Evolutionary conservation across 2,329 filamentous ascomycete species (phyloP).

Genomic region (Phialophora macrospora): DNA sequence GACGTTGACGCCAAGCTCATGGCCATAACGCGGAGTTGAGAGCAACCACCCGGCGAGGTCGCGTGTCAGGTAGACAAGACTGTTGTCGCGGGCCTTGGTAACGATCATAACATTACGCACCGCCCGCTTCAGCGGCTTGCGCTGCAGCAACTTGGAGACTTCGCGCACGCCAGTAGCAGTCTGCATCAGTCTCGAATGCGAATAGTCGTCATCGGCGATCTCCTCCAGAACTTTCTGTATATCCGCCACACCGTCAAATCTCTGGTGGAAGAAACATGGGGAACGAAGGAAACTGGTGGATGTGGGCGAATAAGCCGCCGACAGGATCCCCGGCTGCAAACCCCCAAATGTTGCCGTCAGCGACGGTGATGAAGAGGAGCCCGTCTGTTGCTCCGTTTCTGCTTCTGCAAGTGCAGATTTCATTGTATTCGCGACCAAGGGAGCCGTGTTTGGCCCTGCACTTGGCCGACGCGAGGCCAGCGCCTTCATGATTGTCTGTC

Average conservation of each 20-base stretch:
- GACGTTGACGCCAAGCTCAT: slow-evolving; percentile 88
- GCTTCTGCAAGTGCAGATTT: slow-evolving; percentile 17
- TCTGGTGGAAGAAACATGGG: slow-evolving; percentile 96
- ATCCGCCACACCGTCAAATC: slow-evolving; percentile 95
- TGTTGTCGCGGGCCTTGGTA: slow-evolving; percentile 95
- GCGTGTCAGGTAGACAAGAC: slow-evolving; percentile 83
- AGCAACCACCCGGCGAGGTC: slow-evolving; percentile 89
- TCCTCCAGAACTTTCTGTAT: slow-evolving; percentile 94
- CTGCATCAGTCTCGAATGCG: slow-evolving; percentile 90
- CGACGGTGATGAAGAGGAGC: slow-evolving; percentile 60
- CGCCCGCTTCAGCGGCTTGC: slow-evolving; percentile 86
- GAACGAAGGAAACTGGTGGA: slow-evolving; percentile 74
- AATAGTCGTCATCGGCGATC: slow-evolving; percentile 85
- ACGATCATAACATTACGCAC: slow-evolving; percentile 98
- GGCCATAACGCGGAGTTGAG: slow-evolving; percentile 84
- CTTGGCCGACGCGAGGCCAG: slow-evolving; percentile 67
- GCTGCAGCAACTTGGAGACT: slow-evolving; percentile 92
- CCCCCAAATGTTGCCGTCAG: slow-evolving; percentile 65
- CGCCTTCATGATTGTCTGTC: slow-evolving; percentile 82
- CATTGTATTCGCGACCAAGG: slow-evolving; percentile 24
- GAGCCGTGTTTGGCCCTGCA: slow-evolving; percentile 60
- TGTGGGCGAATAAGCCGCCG: slow-evolving; percentile 50
- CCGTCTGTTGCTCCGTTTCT: slow-evolving; percentile 41
- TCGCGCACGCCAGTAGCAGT: slow-evolving; percentile 94
- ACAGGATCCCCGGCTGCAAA: slow-evolving; percentile 51